Evolutionary conservation across 345 rosid species (phyloP).

Genomic region (Corchorus capsularis): DNA sequence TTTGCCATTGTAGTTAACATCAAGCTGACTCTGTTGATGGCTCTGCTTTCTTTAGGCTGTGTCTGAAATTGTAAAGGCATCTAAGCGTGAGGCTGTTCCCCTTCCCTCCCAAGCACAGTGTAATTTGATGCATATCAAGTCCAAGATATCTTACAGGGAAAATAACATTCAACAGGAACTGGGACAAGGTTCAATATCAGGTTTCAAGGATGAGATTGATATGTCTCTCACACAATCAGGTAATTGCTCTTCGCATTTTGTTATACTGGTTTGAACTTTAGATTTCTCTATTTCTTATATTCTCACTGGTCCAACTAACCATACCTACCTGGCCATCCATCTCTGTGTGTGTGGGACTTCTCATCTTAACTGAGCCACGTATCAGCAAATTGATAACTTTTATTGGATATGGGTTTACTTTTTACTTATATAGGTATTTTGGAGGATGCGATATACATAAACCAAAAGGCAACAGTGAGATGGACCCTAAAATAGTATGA

Average conservation of each 20-base stretch:
- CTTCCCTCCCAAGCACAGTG: constrained; percentile 61
- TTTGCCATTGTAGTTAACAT: constrained; percentile 2
- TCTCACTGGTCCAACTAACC: constrained; percentile 1
- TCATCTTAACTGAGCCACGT: neutral
- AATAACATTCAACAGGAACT: constrained; percentile 27
- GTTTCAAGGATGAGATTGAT: constrained; percentile 21
- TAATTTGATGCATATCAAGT: constrained; percentile 42
- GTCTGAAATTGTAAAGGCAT: constrained; percentile 72
- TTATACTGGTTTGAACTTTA: constrained; percentile 7
- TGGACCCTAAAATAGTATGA: constrained; percentile 2
- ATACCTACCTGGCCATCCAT: neutral
- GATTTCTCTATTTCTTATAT: neutral
- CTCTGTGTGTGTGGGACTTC: neutral
- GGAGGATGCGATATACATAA: neutral
- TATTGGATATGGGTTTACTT: neutral
- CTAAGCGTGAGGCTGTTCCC: constrained; percentile 64
- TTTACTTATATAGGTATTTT: constrained; percentile 2
- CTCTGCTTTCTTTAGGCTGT: constrained; percentile 60
- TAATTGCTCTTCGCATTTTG: constrained; percentile 6
- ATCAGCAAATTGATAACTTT: neutral
- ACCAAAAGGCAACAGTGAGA: neutral
- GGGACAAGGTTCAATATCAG: constrained; percentile 32
- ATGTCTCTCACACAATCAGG: constrained; percentile 34
- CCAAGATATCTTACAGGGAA: constrained; percentile 42
- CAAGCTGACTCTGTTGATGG: neutral